Percentiles rank a stretch among this genome's conserved stretches.
Conservation (phyloP, 352 stramenopile genomes). For the Albugo laibachii region DNA sequence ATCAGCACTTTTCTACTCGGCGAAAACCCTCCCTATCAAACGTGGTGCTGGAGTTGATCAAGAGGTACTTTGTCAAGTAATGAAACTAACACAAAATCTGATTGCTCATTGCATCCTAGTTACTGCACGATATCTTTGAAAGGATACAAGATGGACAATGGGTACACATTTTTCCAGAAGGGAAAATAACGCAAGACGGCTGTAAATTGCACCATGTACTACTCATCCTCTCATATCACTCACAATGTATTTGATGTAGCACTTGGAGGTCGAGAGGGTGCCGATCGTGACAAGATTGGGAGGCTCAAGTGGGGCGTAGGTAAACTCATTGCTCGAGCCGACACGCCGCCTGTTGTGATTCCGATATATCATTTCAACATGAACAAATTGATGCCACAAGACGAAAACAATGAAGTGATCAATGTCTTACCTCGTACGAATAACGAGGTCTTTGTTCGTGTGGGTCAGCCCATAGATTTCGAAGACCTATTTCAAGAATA, state of each 20-base stretch:
- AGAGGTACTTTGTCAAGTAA: constrained; percentile 10
- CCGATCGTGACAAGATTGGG: constrained; percentile 45
- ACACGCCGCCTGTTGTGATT: constrained; percentile 47
- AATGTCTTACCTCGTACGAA: constrained; percentile 30
- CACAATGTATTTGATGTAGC: constrained; percentile 12
- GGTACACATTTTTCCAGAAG: constrained; percentile 80
- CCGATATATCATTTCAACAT: constrained; percentile 79
- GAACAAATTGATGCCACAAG: constrained; percentile 72
- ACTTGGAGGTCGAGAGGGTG: constrained; percentile 41
- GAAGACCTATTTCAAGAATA: constrained; percentile 63
- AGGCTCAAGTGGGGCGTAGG: constrained; percentile 74
- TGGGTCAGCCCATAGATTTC: constrained; percentile 61
- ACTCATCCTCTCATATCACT: constrained; percentile 1
- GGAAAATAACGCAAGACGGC: constrained; percentile 54
- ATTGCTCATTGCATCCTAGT: constrained; percentile 11
- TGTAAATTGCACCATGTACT: constrained; percentile 10
- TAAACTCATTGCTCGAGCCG: constrained; percentile 65
- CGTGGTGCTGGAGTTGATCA: constrained; percentile 56
- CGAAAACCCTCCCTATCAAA: constrained; percentile 55
- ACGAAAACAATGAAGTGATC: constrained; percentile 50
- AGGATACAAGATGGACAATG: constrained; percentile 57
- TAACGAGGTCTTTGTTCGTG: constrained; percentile 28
- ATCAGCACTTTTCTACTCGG: constrained; percentile 35
- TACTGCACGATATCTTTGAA: constrained; percentile 58
- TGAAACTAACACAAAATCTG: too few species aligned